phyloP scores from a whole-genome alignment of 2,329 filamentous ascomycete species.

The Cytospora paraplurivora region DNA sequence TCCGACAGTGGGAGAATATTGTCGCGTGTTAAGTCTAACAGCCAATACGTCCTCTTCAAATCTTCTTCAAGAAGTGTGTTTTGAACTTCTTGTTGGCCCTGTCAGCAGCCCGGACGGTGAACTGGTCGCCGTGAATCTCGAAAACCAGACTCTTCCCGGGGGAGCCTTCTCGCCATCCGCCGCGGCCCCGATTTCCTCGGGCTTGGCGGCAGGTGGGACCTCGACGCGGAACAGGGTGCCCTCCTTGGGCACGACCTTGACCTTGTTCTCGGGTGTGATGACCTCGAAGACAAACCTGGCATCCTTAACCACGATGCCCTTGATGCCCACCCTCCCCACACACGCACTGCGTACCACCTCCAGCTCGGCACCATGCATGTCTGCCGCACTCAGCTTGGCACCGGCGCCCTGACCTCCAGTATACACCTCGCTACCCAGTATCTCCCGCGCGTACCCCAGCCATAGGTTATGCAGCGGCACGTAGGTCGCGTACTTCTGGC shows the following conservation, averaged over 20 bases:
- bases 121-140: conserved; percentile 85
- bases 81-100: conserved; percentile 92
- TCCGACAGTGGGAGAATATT: too few species aligned
- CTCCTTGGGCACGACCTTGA: conserved; percentile 88
- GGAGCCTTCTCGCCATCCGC: conserved; percentile 29
- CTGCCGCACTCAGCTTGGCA: conserved; percentile 79
- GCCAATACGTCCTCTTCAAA: conserved; percentile 53
- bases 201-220: conserved; percentile 53
- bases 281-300: conserved; percentile 85
- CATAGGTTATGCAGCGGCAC: conserved; percentile 77
- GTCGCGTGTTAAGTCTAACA: neutral
- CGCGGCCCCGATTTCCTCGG: conserved; percentile 29
- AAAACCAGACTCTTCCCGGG: conserved; percentile 59
- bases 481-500: conserved; percentile 75
- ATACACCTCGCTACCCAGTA: conserved; percentile 66
- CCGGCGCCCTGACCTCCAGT: conserved; percentile 61
- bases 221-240: conserved; percentile 81
- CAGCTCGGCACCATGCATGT: conserved; percentile 85
- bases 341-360: conserved; percentile 83
- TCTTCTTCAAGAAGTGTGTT: conserved; percentile 72
- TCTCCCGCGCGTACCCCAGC: conserved; percentile 81
- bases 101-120: conserved; percentile 80
- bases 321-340: conserved; percentile 77
- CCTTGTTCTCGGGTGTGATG: conserved; percentile 67
- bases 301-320: conserved; percentile 87